These are phyloP conservation scores for Schizosaccharomyces osmophilus DNA, from an alignment of 805 yeast species.

Conservation along the genomic window DNA sequence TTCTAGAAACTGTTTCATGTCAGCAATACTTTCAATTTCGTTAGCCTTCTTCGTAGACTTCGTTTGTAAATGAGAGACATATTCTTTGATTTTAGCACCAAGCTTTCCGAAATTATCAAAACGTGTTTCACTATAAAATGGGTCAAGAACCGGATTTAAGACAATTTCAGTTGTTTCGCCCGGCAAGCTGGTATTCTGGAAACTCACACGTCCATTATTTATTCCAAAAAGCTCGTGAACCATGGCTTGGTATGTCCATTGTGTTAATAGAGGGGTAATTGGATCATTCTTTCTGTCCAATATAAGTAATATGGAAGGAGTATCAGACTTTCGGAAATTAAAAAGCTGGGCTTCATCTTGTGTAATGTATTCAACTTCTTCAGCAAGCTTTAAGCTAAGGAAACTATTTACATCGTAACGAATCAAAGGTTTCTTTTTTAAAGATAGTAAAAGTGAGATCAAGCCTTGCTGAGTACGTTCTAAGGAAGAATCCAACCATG, in stretches of 20 bases:
- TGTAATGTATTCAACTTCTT: constrained; percentile 19
- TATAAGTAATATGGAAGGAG: constrained; percentile 49
- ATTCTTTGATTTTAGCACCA: constrained; percentile 64
- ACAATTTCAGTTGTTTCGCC: constrained; percentile 40
- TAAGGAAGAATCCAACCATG: constrained; percentile 25
- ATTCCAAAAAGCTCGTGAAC: constrained; percentile 79
- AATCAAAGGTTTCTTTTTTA: constrained; percentile 55
- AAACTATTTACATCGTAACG: constrained; percentile 50
- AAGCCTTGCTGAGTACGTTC: constrained; percentile 22
- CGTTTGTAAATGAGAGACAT: constrained; percentile 56
- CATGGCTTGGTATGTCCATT: constrained; percentile 98
- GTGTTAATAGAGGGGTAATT: constrained; percentile 68
- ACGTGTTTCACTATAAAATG: constrained; percentile 58
- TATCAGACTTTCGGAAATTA: constrained; percentile 38
- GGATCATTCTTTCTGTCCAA: constrained; percentile 80
- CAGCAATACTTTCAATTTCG: constrained; percentile 54
- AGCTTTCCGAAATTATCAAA: constrained; percentile 82
- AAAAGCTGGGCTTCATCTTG: constrained; percentile 27
- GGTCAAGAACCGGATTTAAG: constrained; percentile 43
- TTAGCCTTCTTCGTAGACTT: constrained; percentile 47
- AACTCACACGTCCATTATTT: constrained; percentile 50
- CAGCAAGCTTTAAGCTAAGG: constrained; percentile 41
- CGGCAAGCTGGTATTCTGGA: constrained; percentile 30
- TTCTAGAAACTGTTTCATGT: constrained; percentile 74
- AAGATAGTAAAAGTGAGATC: constrained; percentile 36